These are phyloP conservation scores for Fusarium nygamai DNA, from an alignment of 2,329 filamentous ascomycete genomes.

Conservation along the genomic window DNA sequence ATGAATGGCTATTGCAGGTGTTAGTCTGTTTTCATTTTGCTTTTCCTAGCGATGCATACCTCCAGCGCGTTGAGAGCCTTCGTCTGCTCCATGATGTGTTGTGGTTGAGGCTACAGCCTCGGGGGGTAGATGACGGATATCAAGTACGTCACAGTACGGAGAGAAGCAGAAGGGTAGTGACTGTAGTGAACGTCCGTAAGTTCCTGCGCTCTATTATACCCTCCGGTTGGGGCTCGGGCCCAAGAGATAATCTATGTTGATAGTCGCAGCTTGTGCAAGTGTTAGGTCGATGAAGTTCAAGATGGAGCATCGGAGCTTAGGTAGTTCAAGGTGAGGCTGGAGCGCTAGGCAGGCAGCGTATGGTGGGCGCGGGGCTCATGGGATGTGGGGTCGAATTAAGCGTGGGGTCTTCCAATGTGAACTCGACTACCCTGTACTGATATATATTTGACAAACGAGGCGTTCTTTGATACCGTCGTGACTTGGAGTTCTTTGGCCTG, in stretches of 20 bases:
- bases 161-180: background rate
- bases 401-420: background rate
- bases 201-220: background rate
- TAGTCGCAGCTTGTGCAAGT: conserved; percentile 1
- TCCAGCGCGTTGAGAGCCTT: conserved; percentile 73
- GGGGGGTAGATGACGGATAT: conserved; percentile 6
- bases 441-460: too few species aligned
- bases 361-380: conserved; percentile 39
- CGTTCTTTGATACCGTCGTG: too few species aligned
- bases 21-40: background rate
- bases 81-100: conserved; percentile 74
- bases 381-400: conserved; percentile 19
- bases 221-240: background rate
- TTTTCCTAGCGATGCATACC: conserved; percentile 50
- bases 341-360: conserved; percentile 37
- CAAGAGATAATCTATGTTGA: background rate
- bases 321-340: conserved; percentile 40
- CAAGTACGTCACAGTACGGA: conserved; percentile 2
- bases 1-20: conserved; percentile 79
- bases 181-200: background rate
- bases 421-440: conserved; percentile 12
- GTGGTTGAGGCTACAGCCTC: conserved; percentile 40
- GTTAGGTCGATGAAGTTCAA: conserved; percentile 9
- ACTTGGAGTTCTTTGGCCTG: background rate
- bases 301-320: conserved; percentile 23